Conservation (phyloP, 2,329 filamentous ascomycete genomes). For the Sporothrix brunneoviolacea region DNA sequence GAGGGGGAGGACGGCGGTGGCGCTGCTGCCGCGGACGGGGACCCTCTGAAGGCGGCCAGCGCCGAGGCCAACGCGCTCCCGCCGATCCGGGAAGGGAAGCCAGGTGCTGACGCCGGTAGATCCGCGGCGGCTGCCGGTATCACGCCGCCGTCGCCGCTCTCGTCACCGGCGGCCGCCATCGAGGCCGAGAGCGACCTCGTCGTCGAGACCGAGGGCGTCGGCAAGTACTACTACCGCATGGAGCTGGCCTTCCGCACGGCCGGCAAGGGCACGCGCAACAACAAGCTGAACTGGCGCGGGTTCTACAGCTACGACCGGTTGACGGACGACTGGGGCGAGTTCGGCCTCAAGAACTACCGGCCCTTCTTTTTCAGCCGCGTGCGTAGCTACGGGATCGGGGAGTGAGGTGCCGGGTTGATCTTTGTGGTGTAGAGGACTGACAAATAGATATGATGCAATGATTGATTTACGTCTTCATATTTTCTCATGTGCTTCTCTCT, state of each 20-base stretch:
- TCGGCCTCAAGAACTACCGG: conserved; percentile 58
- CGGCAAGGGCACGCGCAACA: conserved; percentile 63
- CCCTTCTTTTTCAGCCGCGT: conserved; percentile 63
- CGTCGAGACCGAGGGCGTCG: conserved; percentile 80
- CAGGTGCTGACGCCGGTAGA: neutral
- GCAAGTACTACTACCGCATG: conserved; percentile 81
- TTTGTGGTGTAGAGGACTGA: too few relatives aligned
- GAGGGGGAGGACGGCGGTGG: conserved; percentile 4
- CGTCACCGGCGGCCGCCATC: conserved; percentile 21
- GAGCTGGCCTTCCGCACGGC: conserved; percentile 64
- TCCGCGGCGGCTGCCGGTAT: neutral
- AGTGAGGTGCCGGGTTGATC: too few relatives aligned
- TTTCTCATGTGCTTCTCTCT: too few relatives aligned
- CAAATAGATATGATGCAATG: too few relatives aligned
- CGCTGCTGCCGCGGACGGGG: neutral
- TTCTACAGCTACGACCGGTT: conserved; percentile 88
- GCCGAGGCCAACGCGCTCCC: too few relatives aligned
- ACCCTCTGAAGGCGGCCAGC: too few relatives aligned
- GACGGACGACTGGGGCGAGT: conserved; percentile 87
- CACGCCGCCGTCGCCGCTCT: neutral
- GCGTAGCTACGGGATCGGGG: conserved; percentile 41
- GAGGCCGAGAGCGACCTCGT: conserved; percentile 62
- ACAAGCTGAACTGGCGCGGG: conserved; percentile 80
- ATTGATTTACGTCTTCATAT: too few relatives aligned
- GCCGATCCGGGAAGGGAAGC: neutral